Percentiles rank a stretch among this genome's conserved stretches.
Conservation (phyloP, 768 basidiomycete genomes). For the Phlegmacium glaucopus region DNA sequence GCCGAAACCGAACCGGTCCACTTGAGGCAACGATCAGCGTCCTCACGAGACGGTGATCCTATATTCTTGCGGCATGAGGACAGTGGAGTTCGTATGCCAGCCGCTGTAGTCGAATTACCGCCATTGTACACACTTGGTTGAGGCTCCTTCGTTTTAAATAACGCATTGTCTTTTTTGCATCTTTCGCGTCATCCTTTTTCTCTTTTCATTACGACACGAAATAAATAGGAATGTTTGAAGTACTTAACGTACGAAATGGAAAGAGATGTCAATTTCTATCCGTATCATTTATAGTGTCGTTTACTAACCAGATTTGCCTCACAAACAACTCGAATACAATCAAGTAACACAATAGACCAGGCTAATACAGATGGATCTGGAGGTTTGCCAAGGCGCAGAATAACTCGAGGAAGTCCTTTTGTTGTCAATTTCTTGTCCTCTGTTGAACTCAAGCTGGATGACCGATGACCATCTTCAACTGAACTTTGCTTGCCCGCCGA, state of each 20-base stretch:
- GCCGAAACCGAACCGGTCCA: too few species aligned
- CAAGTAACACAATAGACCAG: too few species aligned
- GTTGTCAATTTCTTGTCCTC: conserved; percentile 13
- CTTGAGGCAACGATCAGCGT: neutral
- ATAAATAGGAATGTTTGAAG: too few species aligned
- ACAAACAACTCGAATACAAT: too few species aligned
- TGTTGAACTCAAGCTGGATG: conserved; percentile 11
- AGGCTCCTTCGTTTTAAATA: too few species aligned
- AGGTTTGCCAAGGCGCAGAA: conserved; percentile 50
- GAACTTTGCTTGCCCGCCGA: neutral
- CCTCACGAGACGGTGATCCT: neutral
- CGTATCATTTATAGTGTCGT: too few species aligned
- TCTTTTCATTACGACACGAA: too few species aligned
- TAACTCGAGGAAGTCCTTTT: conserved; percentile 53
- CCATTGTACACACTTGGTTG: conserved; percentile 1
- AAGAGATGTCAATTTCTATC: too few species aligned
- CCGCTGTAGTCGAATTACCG: neutral
- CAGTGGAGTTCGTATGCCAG: neutral
- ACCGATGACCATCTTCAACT: conserved; percentile 11
- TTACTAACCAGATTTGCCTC: too few species aligned
- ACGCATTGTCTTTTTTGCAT: too few species aligned
- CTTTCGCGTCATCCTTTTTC: too few species aligned
- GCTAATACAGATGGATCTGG: conserved; percentile 14
- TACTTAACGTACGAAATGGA: too few species aligned
- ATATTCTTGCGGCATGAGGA: conserved; percentile 3